A percentile compares a stretch with the other conserved stretches of the same genome.
These are phyloP conservation scores for Lanmaoa rubissima DNA, from an alignment of 768 basidiomycete species.

Conservation along the genomic window DNA sequence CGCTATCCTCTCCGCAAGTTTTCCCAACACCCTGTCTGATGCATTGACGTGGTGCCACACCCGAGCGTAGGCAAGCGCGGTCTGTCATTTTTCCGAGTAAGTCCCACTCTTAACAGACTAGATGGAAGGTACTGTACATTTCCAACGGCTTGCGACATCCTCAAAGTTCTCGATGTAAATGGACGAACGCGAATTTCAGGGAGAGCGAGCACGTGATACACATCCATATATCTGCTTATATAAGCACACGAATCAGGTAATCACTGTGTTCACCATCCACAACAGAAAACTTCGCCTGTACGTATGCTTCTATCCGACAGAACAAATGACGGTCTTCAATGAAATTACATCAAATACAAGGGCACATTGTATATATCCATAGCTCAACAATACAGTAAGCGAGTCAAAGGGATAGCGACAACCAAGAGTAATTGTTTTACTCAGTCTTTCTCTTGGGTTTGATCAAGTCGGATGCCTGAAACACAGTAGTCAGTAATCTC, in stretches of 20 bases:
- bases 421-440: background rate
- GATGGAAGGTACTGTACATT: conserved; percentile 50
- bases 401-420: background rate
- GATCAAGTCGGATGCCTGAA: conserved; percentile 13
- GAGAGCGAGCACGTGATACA: background rate
- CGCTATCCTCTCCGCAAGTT: conserved; percentile 92
- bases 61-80: conserved; percentile 91
- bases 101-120: background rate
- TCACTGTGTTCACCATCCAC: background rate
- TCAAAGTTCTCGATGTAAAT: background rate
- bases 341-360: background rate
- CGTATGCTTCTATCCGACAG: background rate
- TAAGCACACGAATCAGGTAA: background rate
- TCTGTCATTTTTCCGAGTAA: conserved; percentile 46
- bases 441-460: background rate
- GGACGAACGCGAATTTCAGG: background rate
- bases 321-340: background rate
- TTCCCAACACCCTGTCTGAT: conserved; percentile 86
- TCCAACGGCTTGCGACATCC: conserved; percentile 81
- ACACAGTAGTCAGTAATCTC: background rate
- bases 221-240: background rate
- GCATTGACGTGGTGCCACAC: conserved; percentile 97
- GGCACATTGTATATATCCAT: background rate
- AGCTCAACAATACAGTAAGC: background rate
- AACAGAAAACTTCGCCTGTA: no score